Evolutionary conservation across 495 filamentous ascomycete genomes (phyloP), one percentile per base, ranked within the genome.

Genomic region (Penicillium paradoxum): DNA sequence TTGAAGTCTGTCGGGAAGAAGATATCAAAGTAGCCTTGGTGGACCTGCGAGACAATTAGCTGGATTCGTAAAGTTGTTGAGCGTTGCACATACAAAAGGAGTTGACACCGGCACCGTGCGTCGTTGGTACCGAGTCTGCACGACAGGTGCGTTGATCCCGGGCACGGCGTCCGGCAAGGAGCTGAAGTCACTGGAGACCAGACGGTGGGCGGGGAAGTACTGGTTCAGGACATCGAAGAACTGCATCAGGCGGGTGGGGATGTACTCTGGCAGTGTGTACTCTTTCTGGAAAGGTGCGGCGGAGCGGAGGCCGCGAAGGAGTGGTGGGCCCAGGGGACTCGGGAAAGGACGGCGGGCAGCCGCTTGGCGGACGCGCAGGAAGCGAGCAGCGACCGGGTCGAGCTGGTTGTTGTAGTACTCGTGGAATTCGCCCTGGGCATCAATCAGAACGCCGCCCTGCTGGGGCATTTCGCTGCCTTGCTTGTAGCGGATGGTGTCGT

Each of bases 21-120:
- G 67, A 99, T 97, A 68, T 97, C 95, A 60, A 99, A 99, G 70
- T 95, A 96, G 11, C 93, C 95, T 74, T 99, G 95, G 57, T 96
- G 90, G 15, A 97, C 90, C 90, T 95, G 56, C 24, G 24, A 11
- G 19, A 40, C 14, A n/a, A 45, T 61, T 33, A 69, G 59, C 46
- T 13, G 11, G 7, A 21, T 15, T 1, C 41, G 9, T 33, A 19
- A 40, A 6, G 27, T 18, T 21, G 6, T 36, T 17, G 14, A 30
- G 42, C 6, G 14, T 14, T 27, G 5, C 13, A 73, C 87, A 72
- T 78, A 96, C 93, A 71, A 93, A 84, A 30, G 92, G 91, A 11
- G 95, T 97, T 4, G 83, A 75, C 10, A 99, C 93, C 13, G 92
- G 88, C 17, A 99, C 87, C 11, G 86, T 96, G 37, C 83, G 79